Evolutionary conservation across 495 filamentous ascomycete species (phyloP).

Genomic region (Hypoxylon intermedium): DNA sequence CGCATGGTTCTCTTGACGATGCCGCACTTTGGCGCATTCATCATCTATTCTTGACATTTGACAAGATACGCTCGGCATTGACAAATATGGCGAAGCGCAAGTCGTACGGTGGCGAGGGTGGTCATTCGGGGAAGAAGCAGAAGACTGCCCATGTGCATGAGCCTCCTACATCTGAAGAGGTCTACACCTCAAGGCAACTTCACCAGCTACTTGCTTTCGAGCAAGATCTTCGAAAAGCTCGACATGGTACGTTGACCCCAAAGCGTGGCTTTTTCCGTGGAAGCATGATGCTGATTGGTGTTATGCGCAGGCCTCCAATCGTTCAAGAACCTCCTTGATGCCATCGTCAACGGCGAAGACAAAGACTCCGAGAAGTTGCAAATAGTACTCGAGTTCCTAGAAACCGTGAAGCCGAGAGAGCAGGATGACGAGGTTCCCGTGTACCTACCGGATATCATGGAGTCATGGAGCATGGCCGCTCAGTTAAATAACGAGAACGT

Average conservation of each 20-base stretch:
- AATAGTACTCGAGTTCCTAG: slow-evolving; percentile 77
- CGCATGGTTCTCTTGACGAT: slow-evolving; percentile 20
- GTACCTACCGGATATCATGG: slow-evolving; percentile 76
- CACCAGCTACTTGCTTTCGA: slow-evolving; percentile 69
- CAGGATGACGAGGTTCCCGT: slow-evolving; percentile 59
- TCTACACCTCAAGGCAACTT: slow-evolving; percentile 66
- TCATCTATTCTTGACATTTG: too few species aligned
- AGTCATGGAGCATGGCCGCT: slow-evolving; percentile 77
- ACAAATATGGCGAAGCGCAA: slow-evolving; percentile 52
- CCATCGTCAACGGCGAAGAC: slow-evolving; percentile 63
- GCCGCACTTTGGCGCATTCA: slow-evolving; percentile 23
- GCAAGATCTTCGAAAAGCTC: slow-evolving; percentile 65
- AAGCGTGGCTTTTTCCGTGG: not conserved
- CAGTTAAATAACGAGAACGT: slow-evolving; percentile 76
- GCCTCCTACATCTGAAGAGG: slow-evolving; percentile 59
- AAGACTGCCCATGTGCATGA: slow-evolving; percentile 52
- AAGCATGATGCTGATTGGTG: slow-evolving; percentile 13
- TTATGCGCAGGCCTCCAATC: slow-evolving; percentile 66
- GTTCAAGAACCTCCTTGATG: slow-evolving; percentile 78
- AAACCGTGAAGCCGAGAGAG: slow-evolving; percentile 65
- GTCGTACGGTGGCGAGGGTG: slow-evolving; percentile 42
- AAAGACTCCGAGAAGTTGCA: slow-evolving; percentile 54
- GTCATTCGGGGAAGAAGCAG: slow-evolving; percentile 40
- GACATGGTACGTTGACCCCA: slow-evolving; percentile 63
- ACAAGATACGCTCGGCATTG: too few species aligned